Percentiles rank a stretch among this genome's conserved stretches.
Evolutionary conservation across 441 rosid genomes (phyloP).

Genomic region (Cnidoscolus chayamansa): DNA sequence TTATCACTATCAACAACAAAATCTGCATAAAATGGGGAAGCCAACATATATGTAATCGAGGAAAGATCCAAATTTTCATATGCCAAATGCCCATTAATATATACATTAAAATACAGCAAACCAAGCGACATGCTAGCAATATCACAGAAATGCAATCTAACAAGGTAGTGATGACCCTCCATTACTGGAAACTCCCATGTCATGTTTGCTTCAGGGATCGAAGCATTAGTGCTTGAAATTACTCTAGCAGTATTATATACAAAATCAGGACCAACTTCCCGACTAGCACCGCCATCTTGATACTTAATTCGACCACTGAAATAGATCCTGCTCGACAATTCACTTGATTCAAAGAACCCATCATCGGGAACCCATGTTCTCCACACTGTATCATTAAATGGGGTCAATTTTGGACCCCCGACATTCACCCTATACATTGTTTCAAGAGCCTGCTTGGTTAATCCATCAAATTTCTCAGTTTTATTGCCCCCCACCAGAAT

Average conservation of each 20-base stretch:
- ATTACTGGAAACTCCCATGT: constrained; percentile 65
- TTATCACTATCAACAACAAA: constrained; percentile 43
- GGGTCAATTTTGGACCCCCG: constrained; percentile 73
- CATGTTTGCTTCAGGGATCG: constrained; percentile 46
- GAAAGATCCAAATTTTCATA: constrained; percentile 55
- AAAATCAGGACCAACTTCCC: constrained; percentile 76
- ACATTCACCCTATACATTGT: constrained; percentile 52
- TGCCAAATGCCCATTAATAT: constrained; percentile 47
- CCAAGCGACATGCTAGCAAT: constrained; percentile 63
- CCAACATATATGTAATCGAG: constrained; percentile 32
- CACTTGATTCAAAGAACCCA: constrained; percentile 41
- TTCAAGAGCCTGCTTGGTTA: constrained; percentile 55
- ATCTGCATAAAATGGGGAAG: constrained; percentile 67
- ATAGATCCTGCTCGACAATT: constrained; percentile 36
- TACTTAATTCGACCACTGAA: constrained; percentile 60
- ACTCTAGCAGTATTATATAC: constrained; percentile 66
- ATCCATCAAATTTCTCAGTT: constrained; percentile 38
- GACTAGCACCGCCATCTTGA: constrained; percentile 61
- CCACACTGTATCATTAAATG: constrained; percentile 76
- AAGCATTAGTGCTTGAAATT: constrained; percentile 42
- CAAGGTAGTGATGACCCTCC: constrained; percentile 49
- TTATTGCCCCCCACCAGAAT: constrained; percentile 36
- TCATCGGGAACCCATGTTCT: constrained; percentile 81
- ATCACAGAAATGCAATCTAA: constrained; percentile 79
- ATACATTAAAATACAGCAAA: constrained; percentile 46